phyloP scores from a whole-genome alignment of 371 early-diverging fungal genomes.

The Apophysomyces sp. region DNA sequence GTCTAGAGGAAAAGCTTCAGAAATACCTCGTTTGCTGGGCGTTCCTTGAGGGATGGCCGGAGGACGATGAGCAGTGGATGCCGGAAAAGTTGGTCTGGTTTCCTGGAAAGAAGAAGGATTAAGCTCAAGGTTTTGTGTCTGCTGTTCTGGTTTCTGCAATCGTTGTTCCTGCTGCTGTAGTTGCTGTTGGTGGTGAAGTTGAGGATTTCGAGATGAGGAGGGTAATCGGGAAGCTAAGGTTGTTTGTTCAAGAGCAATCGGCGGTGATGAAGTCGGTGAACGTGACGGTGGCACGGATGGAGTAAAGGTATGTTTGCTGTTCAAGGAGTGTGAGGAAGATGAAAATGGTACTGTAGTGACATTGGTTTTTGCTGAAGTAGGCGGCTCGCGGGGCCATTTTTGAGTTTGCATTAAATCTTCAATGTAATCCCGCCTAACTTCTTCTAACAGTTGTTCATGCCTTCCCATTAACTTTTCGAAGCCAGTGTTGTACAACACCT shows the following conservation, averaged over 20 bases:
- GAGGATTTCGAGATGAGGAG: not conserved
- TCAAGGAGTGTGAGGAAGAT: not conserved
- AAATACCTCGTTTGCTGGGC: not conserved
- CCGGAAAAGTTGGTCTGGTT: not conserved
- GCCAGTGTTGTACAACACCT: not conserved
- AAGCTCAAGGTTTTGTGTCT: not conserved
- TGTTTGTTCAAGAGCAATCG: not conserved
- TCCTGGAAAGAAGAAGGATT: not conserved
- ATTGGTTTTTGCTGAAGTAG: not conserved
- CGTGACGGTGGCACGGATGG: not conserved
- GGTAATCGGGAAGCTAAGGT: not conserved
- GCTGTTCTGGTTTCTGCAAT: not conserved
- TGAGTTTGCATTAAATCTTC: not conserved
- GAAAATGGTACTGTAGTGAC: too few relatives aligned
- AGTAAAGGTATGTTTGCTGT: not conserved
- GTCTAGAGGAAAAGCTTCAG: not conserved
- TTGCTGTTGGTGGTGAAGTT: not conserved
- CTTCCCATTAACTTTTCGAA: not conserved
- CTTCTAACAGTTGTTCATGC: not conserved
- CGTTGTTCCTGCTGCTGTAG: not conserved
- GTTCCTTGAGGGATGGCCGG: not conserved
- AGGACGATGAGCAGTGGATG: not conserved
- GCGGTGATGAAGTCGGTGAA: not conserved
- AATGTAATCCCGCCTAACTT: not conserved
- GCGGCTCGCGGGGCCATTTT: not conserved